Conservation (phyloP, 78 protist genomes). For the Paulinella micropora region DNA sequence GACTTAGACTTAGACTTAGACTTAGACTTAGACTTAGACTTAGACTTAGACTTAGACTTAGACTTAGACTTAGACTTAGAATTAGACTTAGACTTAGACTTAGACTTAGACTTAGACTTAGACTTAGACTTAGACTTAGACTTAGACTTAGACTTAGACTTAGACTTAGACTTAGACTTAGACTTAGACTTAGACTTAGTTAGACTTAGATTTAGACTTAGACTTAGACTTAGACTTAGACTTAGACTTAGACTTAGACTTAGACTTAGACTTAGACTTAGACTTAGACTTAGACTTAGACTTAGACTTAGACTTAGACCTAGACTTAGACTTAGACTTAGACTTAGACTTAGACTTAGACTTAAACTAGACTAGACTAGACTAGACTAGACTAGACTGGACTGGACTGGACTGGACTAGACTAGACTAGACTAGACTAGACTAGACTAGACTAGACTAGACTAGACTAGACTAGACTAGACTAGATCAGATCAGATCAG, state of each 20-base stretch:
- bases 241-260: not conserved
- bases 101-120: not conserved
- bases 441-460: too few relatives aligned
- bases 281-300: not conserved
- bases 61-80: not conserved
- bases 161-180: not conserved
- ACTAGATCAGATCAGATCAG: too few relatives aligned
- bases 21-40: not conserved
- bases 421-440: too few relatives aligned
- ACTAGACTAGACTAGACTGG: too few relatives aligned
- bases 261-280: not conserved
- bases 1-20: not conserved
- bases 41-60: not conserved
- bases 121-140: not conserved
- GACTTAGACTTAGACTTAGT: not conserved
- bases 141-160: not conserved
- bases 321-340: not conserved
- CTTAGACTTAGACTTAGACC: not conserved
- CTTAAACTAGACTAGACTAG: not conserved
- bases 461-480: too few relatives aligned
- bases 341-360: not conserved
- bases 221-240: not conserved
- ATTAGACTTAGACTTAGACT: not conserved
- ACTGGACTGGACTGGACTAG: too few relatives aligned
- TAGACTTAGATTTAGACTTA: not conserved